Evolutionary conservation across 192 early-diverging fungal genomes (phyloP), one percentile per base, ranked within the genome.

Genomic region (Kickxella alabastrina): DNA sequence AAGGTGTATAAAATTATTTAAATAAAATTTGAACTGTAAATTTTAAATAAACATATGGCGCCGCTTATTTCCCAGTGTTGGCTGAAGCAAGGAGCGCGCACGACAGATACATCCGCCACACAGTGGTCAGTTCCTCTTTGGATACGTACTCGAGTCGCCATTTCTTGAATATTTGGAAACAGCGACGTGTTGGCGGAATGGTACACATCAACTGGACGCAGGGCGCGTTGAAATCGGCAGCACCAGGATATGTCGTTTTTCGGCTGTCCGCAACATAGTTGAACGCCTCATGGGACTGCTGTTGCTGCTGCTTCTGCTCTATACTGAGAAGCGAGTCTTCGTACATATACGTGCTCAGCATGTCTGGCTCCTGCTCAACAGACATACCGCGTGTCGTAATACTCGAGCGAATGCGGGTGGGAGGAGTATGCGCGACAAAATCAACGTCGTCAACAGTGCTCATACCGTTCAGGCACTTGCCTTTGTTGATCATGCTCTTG

Each of bases 31-130:
- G n/a, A n/a, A n/a, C n/a, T n/a, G n/a, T n/a, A n/a, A n/a, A n/a
- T n/a, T n/a, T n/a, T n/a, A n/a, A n/a, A n/a, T n/a, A n/a, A n/a
- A n/a, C n/a, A n/a, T n/a, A n/a, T n/a, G n/a, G n/a, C n/a, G n/a
- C n/a, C n/a, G n/a, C n/a, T n/a, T 72, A 56, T 15, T 68, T 36
- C 12, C 59, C 57, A 17, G 21, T 54, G 19, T 45, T 27, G 0
- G 61, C 55, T 7, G 63, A 66, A 7, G 65, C 72, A 31, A 75
- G 51, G n/a, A 75, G 46, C 22, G 65, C 65, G 39, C 72, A 75
- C 10, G 72, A 75, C 14, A 75, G 51, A 28, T 75, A 75, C 72
- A 75, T 75, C 27, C 72, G 65, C 72, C 72, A 75, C 10, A 75
- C 54, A 1, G 72, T 75, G 14, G 40, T 40, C 4, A 63, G 57